These are phyloP conservation scores for Pseudogymnoascus sp. DNA, from an alignment of 2,329 filamentous ascomycete species.

Conservation along the genomic window DNA sequence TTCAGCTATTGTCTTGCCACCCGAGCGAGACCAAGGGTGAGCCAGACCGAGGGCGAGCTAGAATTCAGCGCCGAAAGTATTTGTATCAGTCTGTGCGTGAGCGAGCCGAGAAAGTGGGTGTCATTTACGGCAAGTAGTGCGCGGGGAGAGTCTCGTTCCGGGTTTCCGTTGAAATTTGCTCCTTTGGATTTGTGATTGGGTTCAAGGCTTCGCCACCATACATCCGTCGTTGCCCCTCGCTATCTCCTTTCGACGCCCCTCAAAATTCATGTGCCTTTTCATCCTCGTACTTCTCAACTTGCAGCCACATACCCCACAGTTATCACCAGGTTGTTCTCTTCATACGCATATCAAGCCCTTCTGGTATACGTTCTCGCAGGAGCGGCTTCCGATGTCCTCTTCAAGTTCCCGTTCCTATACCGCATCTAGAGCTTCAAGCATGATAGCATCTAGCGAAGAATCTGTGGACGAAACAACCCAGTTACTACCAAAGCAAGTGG, in stretches of 20 bases:
- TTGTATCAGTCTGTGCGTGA: neutral
- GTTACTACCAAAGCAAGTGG: constrained; percentile 12
- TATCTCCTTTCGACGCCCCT: neutral
- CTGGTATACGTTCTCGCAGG: neutral
- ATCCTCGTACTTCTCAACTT: neutral
- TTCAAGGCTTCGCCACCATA: neutral
- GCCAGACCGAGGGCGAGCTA: neutral
- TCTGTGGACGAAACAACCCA: constrained; percentile 14
- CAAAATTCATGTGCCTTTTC: neutral
- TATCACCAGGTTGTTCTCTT: neutral
- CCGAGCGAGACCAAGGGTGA: neutral
- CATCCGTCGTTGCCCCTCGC: neutral
- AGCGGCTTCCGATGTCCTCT: neutral
- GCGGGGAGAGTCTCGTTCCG: neutral
- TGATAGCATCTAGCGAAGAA: constrained; percentile 10
- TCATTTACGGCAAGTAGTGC: neutral
- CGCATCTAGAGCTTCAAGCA: neutral
- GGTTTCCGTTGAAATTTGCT: neutral
- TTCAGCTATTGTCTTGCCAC: neutral
- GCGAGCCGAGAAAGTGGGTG: neutral
- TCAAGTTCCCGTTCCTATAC: neutral
- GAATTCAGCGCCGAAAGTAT: neutral
- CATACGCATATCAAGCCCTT: neutral
- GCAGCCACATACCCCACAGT: constrained; percentile 1
- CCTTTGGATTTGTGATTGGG: neutral